Evolutionary conservation across 192 early-diverging fungal genomes (phyloP).

Genomic region (Lobosporangium transversale): DNA sequence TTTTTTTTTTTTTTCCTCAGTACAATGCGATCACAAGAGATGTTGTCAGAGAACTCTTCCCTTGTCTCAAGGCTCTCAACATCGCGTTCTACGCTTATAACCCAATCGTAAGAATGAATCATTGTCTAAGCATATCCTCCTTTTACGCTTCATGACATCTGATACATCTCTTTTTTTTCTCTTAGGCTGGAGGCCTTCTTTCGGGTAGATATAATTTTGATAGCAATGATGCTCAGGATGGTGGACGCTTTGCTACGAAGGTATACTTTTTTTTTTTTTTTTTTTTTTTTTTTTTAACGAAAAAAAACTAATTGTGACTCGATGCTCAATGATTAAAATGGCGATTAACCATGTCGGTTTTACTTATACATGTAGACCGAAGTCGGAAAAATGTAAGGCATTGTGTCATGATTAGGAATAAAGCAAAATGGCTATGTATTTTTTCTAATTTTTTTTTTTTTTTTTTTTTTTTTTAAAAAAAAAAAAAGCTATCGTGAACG

Average conservation of each 20-base stretch:
- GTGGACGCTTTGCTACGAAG: slow-evolving; percentile 13
- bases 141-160: no score
- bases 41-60: slow-evolving; percentile 20
- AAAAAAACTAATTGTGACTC: neutral
- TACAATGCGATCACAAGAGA: slow-evolving; percentile 24
- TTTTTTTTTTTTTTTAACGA: neutral
- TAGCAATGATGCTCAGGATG: neutral
- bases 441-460: no score
- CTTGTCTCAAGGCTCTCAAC: slow-evolving; percentile 20
- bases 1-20: neutral
- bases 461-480: neutral
- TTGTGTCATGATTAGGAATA: neutral
- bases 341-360: neutral
- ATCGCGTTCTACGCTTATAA: slow-evolving; percentile 35
- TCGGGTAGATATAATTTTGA: slow-evolving; percentile 30
- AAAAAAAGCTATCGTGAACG: slow-evolving; percentile 10
- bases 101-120: slow-evolving; percentile 51
- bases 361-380: no score
- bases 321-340: neutral
- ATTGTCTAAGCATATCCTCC: no score
- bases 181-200: slow-evolving; percentile 16
- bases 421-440: neutral
- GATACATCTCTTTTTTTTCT: neutral
- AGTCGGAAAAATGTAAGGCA: neutral
- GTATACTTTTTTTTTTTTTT: no score